These are phyloP conservation scores for Geosmithia putterillii DNA, from an alignment of 2,329 filamentous ascomycete species.

Conservation along the genomic window DNA sequence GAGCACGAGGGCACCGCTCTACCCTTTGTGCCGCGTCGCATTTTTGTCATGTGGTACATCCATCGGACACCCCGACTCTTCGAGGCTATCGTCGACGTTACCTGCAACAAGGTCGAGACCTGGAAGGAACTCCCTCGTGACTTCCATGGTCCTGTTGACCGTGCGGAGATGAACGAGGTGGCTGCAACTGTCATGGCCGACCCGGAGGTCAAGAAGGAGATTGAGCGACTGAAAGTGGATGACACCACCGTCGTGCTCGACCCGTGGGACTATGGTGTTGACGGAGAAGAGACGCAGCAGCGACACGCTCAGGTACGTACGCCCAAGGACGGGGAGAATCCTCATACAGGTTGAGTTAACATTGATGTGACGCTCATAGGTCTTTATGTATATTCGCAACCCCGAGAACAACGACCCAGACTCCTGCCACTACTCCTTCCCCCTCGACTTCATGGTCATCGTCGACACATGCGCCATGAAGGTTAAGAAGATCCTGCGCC, in stretches of 20 bases:
- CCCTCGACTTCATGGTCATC: slow-evolving; percentile 35
- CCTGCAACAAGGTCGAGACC: slow-evolving; percentile 4
- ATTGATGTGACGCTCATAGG: no score
- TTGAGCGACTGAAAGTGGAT: slow-evolving; percentile 24
- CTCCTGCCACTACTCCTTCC: slow-evolving; percentile 41
- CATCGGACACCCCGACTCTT: slow-evolving; percentile 8
- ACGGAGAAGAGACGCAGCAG: slow-evolving; percentile 36
- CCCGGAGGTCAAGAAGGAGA: slow-evolving; percentile 25
- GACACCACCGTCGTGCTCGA: slow-evolving; percentile 34
- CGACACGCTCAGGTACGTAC: slow-evolving; percentile 32
- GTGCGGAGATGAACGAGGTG: slow-evolving; percentile 32
- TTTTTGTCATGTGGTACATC: slow-evolving; percentile 20
- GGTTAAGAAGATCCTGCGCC: slow-evolving; percentile 31
- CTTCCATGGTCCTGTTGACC: slow-evolving; percentile 34
- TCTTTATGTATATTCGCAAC: slow-evolving; percentile 14
- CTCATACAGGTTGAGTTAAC: not conserved
- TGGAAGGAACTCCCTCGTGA: slow-evolving; percentile 22
- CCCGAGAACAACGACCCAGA: slow-evolving; percentile 32
- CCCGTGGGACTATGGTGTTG: slow-evolving; percentile 42
- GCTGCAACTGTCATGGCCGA: slow-evolving; percentile 33
- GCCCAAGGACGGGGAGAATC: not conserved
- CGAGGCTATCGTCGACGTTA: slow-evolving; percentile 17
- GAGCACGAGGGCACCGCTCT: slow-evolving; percentile 21
- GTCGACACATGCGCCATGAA: slow-evolving; percentile 27
- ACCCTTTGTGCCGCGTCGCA: slow-evolving; percentile 14